Conservation (phyloP, 768 basidiomycete species). For the Lactarius trivialis region DNA sequence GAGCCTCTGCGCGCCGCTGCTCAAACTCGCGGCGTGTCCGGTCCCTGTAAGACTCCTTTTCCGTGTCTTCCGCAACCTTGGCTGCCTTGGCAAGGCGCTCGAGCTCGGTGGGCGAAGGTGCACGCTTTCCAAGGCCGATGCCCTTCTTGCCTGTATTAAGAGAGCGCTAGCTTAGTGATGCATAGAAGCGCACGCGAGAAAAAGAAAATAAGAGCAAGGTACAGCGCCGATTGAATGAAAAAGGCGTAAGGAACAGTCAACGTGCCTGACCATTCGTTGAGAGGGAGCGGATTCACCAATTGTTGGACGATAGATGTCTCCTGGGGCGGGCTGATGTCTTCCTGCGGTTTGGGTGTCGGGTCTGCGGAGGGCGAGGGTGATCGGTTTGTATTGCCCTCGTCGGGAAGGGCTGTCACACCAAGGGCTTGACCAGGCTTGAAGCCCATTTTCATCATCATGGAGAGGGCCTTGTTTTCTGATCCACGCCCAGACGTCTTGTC, state of each 20-base stretch:
- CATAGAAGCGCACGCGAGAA: background rate
- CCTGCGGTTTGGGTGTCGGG: background rate
- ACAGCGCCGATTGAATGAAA: background rate
- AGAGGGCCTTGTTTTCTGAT: slow-evolving; percentile 66
- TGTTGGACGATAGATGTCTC: slow-evolving; percentile 31
- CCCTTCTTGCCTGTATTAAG: slow-evolving; percentile 60
- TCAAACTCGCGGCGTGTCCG: slow-evolving; percentile 68
- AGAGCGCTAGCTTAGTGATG: background rate
- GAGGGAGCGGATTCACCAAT: slow-evolving; percentile 59
- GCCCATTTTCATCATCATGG: slow-evolving; percentile 94
- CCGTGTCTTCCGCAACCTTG: slow-evolving; percentile 48
- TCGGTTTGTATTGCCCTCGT: background rate
- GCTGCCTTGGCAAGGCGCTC: slow-evolving; percentile 71
- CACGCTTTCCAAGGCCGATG: slow-evolving; percentile 64
- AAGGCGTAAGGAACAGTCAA: background rate
- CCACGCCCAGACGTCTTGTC: slow-evolving; percentile 43
- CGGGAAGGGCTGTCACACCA: slow-evolving; percentile 38
- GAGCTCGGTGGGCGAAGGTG: slow-evolving; percentile 54
- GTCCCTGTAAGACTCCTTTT: slow-evolving; percentile 58
- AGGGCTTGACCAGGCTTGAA: slow-evolving; percentile 80
- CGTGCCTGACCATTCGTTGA: slow-evolving; percentile 80
- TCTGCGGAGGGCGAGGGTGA: background rate
- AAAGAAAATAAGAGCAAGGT: slow-evolving; percentile 1
- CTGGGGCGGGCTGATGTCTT: background rate
- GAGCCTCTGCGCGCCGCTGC: slow-evolving; percentile 64